Evolutionary conservation across 1,284 basidiomycete genomes (phyloP).

Genomic region (Pterulicium gracile): DNA sequence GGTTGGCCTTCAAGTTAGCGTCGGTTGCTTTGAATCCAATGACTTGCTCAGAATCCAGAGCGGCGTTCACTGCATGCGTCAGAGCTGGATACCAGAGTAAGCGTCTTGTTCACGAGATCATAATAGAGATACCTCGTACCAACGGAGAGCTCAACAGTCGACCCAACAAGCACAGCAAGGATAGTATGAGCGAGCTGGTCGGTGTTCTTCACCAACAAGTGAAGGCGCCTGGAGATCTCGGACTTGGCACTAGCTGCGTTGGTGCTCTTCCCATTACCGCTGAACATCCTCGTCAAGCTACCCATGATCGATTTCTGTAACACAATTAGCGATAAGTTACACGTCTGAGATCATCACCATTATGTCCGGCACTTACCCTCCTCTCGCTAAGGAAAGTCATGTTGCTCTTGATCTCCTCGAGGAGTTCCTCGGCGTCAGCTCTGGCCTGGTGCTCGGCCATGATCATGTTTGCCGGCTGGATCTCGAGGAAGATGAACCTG

Average conservation of each 20-base stretch:
- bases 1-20: not conserved
- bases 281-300: not conserved
- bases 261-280: not conserved
- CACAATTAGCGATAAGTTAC: not conserved
- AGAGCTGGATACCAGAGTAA: too few relatives aligned
- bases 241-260: not conserved
- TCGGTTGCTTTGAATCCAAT: not conserved
- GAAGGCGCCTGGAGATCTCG: constrained; percentile 39
- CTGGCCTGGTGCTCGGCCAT: constrained; percentile 39
- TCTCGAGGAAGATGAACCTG: constrained; percentile 67
- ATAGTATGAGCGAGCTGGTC: constrained; percentile 59
- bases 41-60: not conserved
- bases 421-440: constrained; percentile 38
- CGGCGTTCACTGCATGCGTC: not conserved
- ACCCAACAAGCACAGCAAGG: constrained; percentile 58
- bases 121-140: constrained; percentile 24
- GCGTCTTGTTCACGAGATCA: too few relatives aligned
- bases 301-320: not conserved
- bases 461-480: constrained; percentile 47
- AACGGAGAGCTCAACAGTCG: constrained; percentile 59
- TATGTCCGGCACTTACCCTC: constrained; percentile 13
- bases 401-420: constrained; percentile 42
- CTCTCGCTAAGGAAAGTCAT: constrained; percentile 17
- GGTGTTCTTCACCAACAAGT: constrained; percentile 38
- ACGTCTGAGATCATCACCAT: not conserved